A percentile compares a stretch with the other conserved stretches of the same genome.
Conservation (phyloP, 2,329 filamentous ascomycete species). For the Penicillium sumatraense region DNA sequence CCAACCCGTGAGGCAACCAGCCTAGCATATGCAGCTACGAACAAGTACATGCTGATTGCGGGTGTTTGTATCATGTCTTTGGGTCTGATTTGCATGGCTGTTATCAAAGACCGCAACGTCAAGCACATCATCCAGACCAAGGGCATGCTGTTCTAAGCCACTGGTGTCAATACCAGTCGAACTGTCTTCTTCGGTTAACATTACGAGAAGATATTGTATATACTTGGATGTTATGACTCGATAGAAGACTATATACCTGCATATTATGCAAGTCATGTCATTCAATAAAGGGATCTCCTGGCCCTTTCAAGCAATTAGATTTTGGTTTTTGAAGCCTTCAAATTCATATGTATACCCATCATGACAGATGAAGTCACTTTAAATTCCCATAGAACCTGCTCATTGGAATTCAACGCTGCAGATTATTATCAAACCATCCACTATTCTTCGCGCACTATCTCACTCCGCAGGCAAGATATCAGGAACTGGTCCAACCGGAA, state of each 20-base stretch:
- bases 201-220: background rate
- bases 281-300: no score
- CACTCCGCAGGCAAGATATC: constrained; percentile 29
- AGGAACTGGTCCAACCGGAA: constrained; percentile 34
- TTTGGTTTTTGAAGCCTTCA: no score
- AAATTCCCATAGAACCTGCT: no score
- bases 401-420: no score
- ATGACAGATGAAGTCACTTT: no score
- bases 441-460: no score
- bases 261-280: no score
- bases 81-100: constrained; percentile 47
- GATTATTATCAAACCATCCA: no score
- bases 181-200: background rate
- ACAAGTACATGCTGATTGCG: constrained; percentile 57
- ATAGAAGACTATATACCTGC: no score
- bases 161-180: no score
- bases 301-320: no score
- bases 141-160: constrained; percentile 59
- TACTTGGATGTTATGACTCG: background rate
- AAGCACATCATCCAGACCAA: constrained; percentile 54
- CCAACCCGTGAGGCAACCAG: constrained; percentile 61
- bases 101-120: constrained; percentile 57
- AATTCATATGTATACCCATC: no score
- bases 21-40: constrained; percentile 61
- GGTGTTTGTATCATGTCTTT: constrained; percentile 51